Evolutionary conservation across 148 eudicot genomes (phyloP).

Genomic region (Fagopyrum tataricum): DNA sequence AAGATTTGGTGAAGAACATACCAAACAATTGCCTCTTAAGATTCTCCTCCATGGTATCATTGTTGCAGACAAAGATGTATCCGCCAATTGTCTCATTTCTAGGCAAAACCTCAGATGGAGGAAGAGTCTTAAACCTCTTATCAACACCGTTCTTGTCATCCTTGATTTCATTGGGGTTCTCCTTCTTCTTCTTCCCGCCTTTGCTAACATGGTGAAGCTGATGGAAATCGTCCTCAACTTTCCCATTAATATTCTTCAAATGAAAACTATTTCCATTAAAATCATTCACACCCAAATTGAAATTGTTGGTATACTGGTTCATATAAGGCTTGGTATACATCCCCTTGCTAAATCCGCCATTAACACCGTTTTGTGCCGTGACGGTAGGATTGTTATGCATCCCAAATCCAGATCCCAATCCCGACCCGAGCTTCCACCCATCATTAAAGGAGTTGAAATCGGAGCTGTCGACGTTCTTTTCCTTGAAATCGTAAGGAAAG

Average conservation of each 20-base stretch:
- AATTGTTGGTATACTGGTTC: conserved; percentile 28
- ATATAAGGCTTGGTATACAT: conserved; percentile 45
- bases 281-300: conserved; percentile 28
- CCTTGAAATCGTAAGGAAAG: conserved; percentile 12
- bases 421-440: conserved; percentile 43
- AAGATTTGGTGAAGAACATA: conserved; percentile 20
- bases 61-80: conserved; percentile 93
- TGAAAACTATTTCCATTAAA: not conserved
- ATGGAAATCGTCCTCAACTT: conserved; percentile 24
- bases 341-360: conserved; percentile 88
- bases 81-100: conserved; percentile 90
- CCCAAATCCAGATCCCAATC: conserved; percentile 33
- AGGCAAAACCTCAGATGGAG: conserved; percentile 77
- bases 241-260: conserved; percentile 17
- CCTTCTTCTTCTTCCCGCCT: conserved; percentile 53
- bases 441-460: conserved; percentile 32
- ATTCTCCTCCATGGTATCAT: conserved; percentile 98
- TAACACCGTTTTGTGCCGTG: conserved; percentile 24
- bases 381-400: not conserved
- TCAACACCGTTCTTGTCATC: conserved; percentile 44
- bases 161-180: conserved; percentile 24
- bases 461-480: conserved; percentile 7
- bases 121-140: conserved; percentile 94
- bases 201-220: conserved; percentile 18
- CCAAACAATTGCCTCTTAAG: conserved; percentile 86